These are phyloP conservation scores for Chaetomiaceae sp. DNA, from an alignment of 2,329 filamentous ascomycete species.

Conservation along the genomic window DNA sequence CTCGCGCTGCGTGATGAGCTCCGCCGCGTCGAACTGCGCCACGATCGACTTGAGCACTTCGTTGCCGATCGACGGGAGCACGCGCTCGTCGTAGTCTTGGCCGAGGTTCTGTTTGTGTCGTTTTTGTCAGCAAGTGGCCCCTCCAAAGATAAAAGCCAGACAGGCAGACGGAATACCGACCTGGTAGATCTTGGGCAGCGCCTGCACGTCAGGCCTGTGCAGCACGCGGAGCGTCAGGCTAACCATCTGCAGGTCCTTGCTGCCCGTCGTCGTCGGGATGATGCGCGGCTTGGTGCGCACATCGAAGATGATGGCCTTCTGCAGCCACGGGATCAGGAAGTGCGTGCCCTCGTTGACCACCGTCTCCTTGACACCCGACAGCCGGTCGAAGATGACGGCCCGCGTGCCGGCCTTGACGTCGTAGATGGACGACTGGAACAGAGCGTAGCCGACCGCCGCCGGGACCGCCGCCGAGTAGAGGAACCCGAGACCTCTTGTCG, in stretches of 20 bases:
- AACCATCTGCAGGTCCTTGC: slow-evolving; percentile 99
- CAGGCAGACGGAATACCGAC: no score
- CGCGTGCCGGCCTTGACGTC: slow-evolving; percentile 93
- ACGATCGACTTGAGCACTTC: slow-evolving; percentile 99
- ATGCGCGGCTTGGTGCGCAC: slow-evolving; percentile 96
- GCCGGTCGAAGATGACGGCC: slow-evolving; percentile 95
- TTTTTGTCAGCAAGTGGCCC: background rate
- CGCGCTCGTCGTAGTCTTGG: slow-evolving; percentile 96
- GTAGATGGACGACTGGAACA: slow-evolving; percentile 80
- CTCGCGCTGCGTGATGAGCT: slow-evolving; percentile 98
- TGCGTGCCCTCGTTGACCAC: slow-evolving; percentile 96
- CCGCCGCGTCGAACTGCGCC: slow-evolving; percentile 95
- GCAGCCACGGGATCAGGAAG: slow-evolving; percentile 92
- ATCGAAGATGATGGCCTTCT: slow-evolving; percentile 91
- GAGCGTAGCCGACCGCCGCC: slow-evolving; percentile 59
- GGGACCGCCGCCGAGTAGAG: slow-evolving; percentile 52
- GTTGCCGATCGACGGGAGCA: slow-evolving; percentile 97
- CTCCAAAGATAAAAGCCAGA: no score
- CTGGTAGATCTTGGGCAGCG: slow-evolving; percentile 97
- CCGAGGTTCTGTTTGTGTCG: slow-evolving; percentile 88
- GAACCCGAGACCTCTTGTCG: slow-evolving; percentile 20
- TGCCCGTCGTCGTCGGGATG: slow-evolving; percentile 94
- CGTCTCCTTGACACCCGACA: slow-evolving; percentile 85
- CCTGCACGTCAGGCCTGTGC: slow-evolving; percentile 88
- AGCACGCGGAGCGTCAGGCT: slow-evolving; percentile 94